A percentile compares a stretch with the other conserved stretches of the same genome.
Conservation (phyloP, 2,329 filamentous ascomycete genomes). For the Simplicillium sp. region DNA sequence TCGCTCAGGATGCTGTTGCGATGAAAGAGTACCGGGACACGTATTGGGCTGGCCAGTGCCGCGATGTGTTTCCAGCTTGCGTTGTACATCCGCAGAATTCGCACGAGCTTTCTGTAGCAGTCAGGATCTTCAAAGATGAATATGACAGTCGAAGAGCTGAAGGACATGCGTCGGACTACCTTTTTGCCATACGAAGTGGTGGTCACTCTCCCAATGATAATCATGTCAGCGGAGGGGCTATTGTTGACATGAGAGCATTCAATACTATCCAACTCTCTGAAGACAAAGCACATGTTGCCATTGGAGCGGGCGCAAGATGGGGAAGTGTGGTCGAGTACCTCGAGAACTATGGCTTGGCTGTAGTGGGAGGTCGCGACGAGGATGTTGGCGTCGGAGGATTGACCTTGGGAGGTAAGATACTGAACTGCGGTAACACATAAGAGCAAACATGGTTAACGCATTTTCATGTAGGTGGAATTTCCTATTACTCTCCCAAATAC, state of each 20-base stretch:
- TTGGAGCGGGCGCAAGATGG: conserved; percentile 31
- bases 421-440: neutral
- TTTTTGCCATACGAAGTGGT: neutral
- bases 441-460: neutral
- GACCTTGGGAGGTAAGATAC: conserved; percentile 19
- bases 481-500: conserved; percentile 1
- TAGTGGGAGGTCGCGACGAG: conserved; percentile 27
- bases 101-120: neutral
- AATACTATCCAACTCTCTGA: conserved; percentile 19
- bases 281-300: conserved; percentile 17
- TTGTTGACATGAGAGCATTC: conserved; percentile 9
- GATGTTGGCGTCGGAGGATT: conserved; percentile 31
- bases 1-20: neutral
- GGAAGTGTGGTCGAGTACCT: conserved; percentile 25
- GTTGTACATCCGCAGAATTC: neutral
- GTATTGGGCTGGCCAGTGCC: neutral
- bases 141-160: neutral
- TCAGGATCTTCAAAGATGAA: neutral
- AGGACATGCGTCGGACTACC: neutral
- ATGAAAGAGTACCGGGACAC: neutral
- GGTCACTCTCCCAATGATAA: neutral
- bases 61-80: neutral
- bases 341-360: conserved; percentile 19
- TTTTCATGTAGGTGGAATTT: conserved; percentile 1
- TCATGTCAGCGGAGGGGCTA: neutral